A percentile compares a stretch with the other conserved stretches of the same genome.
Evolutionary conservation across 345 rosid species (phyloP).

Genomic region (Eucalyptus regnans): DNA sequence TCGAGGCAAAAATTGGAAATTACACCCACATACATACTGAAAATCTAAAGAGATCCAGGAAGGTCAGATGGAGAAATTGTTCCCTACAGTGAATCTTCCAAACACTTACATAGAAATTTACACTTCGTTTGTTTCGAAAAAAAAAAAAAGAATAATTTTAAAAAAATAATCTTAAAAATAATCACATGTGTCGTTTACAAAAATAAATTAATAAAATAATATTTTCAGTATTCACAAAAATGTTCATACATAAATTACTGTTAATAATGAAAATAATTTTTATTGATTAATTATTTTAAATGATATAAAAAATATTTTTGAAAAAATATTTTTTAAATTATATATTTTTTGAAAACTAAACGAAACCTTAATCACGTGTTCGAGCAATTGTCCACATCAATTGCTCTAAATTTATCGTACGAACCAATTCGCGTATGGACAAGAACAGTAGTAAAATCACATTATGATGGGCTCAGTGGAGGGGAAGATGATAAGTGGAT

Average conservation of each 20-base stretch:
- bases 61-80: background rate
- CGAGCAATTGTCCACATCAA: background rate
- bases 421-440: background rate
- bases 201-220: too few species aligned
- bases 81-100: background rate
- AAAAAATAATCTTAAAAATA: too few species aligned
- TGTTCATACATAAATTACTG: too few species aligned
- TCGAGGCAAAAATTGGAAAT: background rate
- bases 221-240: too few species aligned
- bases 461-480: background rate
- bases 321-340: too few species aligned
- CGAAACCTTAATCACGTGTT: background rate
- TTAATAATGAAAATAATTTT: too few species aligned
- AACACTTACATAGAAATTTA: background rate
- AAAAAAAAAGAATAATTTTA: too few species aligned
- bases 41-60: background rate
- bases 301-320: background rate
- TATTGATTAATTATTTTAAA: too few species aligned
- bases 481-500: background rate
- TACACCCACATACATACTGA: background rate
- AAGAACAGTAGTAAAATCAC: background rate
- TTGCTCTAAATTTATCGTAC: background rate
- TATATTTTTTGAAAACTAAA: too few species aligned
- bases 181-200: fast-evolving
- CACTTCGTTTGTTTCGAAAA: fast-evolving